Conservation (phyloP, 228 moss, liverwort and hornwort species). For the Sphagnum fallax region DNA sequence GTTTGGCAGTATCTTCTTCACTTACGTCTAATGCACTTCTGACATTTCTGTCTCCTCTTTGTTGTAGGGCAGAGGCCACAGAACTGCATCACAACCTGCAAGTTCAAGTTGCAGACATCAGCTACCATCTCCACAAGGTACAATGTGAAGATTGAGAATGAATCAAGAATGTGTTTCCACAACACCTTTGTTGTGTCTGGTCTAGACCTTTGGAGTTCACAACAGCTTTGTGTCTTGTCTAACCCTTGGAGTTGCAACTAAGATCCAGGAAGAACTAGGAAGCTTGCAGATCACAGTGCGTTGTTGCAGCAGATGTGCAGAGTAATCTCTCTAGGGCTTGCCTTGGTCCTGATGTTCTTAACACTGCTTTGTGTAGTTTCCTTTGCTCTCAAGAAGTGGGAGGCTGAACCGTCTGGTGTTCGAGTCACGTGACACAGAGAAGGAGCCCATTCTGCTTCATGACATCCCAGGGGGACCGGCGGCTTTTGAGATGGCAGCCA, state of each 20-base stretch:
- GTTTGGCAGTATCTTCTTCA: background rate
- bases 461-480: slow-evolving; percentile 61
- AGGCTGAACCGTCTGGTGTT: slow-evolving; percentile 24
- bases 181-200: too few species aligned
- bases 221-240: background rate
- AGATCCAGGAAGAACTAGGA: background rate
- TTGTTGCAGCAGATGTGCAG: too few species aligned
- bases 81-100: slow-evolving; percentile 58
- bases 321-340: background rate
- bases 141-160: background rate
- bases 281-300: too few species aligned
- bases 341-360: background rate
- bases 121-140: slow-evolving; percentile 64
- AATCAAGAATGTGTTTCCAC: too few species aligned
- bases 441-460: slow-evolving; percentile 46
- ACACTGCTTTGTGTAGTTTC: slow-evolving; percentile 9
- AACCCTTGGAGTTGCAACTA: background rate
- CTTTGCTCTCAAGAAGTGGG: slow-evolving; percentile 23
- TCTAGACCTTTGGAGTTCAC: too few species aligned
- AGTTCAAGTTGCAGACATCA: slow-evolving; percentile 54
- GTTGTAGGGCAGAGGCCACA: slow-evolving; percentile 52
- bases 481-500: slow-evolving; percentile 48
- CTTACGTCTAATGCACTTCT: background rate
- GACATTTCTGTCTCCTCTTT: background rate
- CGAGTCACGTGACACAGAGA: slow-evolving; percentile 29